Base-by-base conservation (phyloP, 139 green algal species). In the Tetraselmis striata region DNA sequence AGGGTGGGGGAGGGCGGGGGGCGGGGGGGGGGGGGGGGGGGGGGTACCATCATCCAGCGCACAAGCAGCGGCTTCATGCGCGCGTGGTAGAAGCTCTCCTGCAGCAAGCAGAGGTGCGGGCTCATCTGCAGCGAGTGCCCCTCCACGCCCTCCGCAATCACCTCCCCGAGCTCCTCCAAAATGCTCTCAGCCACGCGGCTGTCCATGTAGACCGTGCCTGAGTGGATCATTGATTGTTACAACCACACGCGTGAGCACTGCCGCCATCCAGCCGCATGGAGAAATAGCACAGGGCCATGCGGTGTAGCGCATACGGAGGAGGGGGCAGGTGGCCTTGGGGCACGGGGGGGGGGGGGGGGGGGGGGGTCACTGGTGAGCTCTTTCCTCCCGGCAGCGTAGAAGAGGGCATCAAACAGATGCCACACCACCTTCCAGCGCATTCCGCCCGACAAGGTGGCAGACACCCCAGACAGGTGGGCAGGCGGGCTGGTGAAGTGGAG, bases 341-440 rank as follows among this genome's bases (percentile, higher is more conserved):
- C n/a, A n/a, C n/a, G n/a, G n/a, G n/a, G n/a, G n/a, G n/a, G n/a
- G n/a, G n/a, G n/a, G n/a, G n/a, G n/a, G n/a, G n/a, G n/a, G n/a
- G n/a, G n/a, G n/a, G n/a, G n/a, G n/a, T 31, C 1, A 78, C 59
- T 0, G 32, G 59, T 28, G n/a, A 25, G n/a, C 25, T 59, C n/a
- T 30, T 31, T 30, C 58, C 25, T 5, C 11, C 45, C 45, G 45
- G 45, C 45, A 18, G 45, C 45, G 28, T 78, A 78, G 59, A 87
- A 87, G 0, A 87, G 30, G 1, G 80, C 84, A 75, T 87, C 84
- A 2, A 87, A 30, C 31, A 87, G 59, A 32, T 84, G 81, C 29
- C 75, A 84, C 0, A 80, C 32, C 11, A 87, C 75, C 29, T 83
- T 82, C 84, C 84, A 87, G 23, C 84, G 84, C 80, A 84, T 32